Base-by-base conservation (phyloP, 1,284 basidiomycete genomes). In the Trichosporon asahii region DNA sequence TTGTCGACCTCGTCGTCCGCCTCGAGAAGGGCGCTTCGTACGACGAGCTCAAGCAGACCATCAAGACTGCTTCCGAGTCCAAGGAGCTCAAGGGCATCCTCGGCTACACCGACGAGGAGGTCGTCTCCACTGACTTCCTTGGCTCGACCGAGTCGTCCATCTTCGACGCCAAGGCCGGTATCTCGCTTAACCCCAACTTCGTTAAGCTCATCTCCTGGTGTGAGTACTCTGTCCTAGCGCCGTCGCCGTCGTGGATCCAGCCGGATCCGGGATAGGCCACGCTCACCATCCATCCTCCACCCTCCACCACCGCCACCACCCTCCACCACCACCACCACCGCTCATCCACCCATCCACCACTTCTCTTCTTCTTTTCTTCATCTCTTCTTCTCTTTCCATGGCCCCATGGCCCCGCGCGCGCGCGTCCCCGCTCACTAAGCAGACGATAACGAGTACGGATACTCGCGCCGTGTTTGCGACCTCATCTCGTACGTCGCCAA, bases 1-100 rank as follows among this genome's bases (percentile, higher is more conserved):
- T 99, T 76, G 96, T 99, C 82, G 96, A 99, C 86, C 90, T 99
- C 75, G 95, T 97, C 76, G 92, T 90, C 80, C 94, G 96, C 80
- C 88, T 94, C 79, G 92, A 95, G 87, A 98, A 94, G 88, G 80
- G 85, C 63, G 89, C 93, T 15, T 84, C 88, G 53, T 98, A 98
- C 86, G 93, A 95, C 25, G 88, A 94, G 75, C 97, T 99, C 90
- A 98, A 96, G 89, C 85, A 84, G 15, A 89, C 89, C 78, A 79
- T 99, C 84, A 94, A 93, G 88, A 88, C 87, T 72, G 96, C 96
- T 65, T 87, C 95, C 66, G 87, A 90, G 79, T 89, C 89, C 71
- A 83, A 85, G 23, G 85, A 85, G 81, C 82, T 86, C 78, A 88
- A 89, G 87, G 95, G 93, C 76, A 90, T 99, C 85, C 83, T 99